Evolutionary conservation across 2,329 filamentous ascomycete species (phyloP).

Genomic region (Diaporthe sp.): DNA sequence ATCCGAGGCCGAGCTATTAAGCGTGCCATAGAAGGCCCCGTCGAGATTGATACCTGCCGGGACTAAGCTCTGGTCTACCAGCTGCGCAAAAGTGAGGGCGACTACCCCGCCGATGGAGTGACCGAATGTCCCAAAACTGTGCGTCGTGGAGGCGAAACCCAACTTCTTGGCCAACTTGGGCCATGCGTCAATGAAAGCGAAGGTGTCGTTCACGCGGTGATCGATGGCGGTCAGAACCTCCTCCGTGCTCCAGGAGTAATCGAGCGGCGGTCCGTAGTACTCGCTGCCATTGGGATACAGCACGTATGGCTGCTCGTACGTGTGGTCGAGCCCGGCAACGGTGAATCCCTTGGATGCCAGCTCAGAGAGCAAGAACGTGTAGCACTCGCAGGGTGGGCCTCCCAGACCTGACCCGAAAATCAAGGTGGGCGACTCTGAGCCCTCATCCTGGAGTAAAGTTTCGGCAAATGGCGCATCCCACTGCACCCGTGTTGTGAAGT

Average conservation of each 20-base stretch:
- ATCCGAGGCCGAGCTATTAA: slow-evolving; percentile 4
- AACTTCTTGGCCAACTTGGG: slow-evolving; percentile 15
- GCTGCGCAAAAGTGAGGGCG: slow-evolving; percentile 23
- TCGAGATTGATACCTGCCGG: slow-evolving; percentile 31
- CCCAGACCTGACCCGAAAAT: not conserved
- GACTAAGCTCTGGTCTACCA: not conserved
- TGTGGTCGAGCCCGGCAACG: slow-evolving; percentile 33
- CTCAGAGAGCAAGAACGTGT: slow-evolving; percentile 34
- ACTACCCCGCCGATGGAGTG: slow-evolving; percentile 35
- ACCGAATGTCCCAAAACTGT: slow-evolving; percentile 30
- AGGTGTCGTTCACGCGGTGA: slow-evolving; percentile 31
- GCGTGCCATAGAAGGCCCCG: not conserved
- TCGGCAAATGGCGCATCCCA: slow-evolving; percentile 17
- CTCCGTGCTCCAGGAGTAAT: not conserved
- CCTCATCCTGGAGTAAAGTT: not conserved
- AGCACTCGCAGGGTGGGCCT: slow-evolving; percentile 21
- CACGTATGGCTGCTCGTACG: slow-evolving; percentile 36
- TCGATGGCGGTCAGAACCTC: slow-evolving; percentile 5
- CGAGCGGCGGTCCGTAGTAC: slow-evolving; percentile 14
- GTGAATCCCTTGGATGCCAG: slow-evolving; percentile 33
- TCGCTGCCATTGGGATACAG: slow-evolving; percentile 31
- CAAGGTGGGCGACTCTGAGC: not conserved
- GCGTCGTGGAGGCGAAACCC: slow-evolving; percentile 19
- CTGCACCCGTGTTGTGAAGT: slow-evolving; percentile 7
- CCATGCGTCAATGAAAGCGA: slow-evolving; percentile 34